Conservation (phyloP, 345 rosid species). For the Brassica rapa region DNA sequence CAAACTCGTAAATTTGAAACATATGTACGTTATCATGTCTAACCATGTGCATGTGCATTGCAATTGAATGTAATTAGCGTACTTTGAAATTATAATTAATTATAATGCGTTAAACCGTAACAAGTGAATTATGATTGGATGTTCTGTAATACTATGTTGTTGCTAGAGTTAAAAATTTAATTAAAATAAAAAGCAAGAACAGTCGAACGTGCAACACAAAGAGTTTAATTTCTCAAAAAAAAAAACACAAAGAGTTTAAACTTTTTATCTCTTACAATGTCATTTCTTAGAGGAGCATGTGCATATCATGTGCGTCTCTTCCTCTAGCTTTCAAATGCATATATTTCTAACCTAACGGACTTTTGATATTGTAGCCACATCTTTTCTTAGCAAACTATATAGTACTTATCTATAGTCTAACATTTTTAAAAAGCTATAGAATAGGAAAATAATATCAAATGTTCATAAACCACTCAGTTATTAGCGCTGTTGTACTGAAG, state of each 20-base stretch:
- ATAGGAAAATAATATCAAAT: background rate
- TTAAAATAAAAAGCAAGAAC: slow-evolving; percentile 17
- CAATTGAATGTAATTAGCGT: background rate
- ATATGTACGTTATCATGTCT: slow-evolving; percentile 11
- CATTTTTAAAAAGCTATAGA: background rate
- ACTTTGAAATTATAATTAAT: background rate
- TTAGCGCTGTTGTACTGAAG: background rate
- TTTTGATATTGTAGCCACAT: slow-evolving; percentile 13
- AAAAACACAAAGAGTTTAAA: background rate
- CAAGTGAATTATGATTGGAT: background rate
- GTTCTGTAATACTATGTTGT: slow-evolving; percentile 7
- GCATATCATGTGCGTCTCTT: slow-evolving; percentile 37
- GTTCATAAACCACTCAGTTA: background rate
- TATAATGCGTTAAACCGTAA: background rate
- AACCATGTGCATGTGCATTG: slow-evolving; percentile 22
- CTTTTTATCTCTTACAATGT: slow-evolving; percentile 21
- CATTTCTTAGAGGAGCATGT: slow-evolving; percentile 39
- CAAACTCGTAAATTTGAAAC: slow-evolving; percentile 16
- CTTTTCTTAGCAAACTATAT: background rate
- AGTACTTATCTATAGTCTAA: background rate
- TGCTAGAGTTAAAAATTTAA: background rate
- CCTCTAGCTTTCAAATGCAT: slow-evolving; percentile 13
- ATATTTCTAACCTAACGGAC: background rate
- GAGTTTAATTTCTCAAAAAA: too few relatives aligned
- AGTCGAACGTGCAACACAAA: slow-evolving; percentile 34